Base-by-base conservation (phyloP, 129 eudicot genomes). In the Arctium lappa region DNA sequence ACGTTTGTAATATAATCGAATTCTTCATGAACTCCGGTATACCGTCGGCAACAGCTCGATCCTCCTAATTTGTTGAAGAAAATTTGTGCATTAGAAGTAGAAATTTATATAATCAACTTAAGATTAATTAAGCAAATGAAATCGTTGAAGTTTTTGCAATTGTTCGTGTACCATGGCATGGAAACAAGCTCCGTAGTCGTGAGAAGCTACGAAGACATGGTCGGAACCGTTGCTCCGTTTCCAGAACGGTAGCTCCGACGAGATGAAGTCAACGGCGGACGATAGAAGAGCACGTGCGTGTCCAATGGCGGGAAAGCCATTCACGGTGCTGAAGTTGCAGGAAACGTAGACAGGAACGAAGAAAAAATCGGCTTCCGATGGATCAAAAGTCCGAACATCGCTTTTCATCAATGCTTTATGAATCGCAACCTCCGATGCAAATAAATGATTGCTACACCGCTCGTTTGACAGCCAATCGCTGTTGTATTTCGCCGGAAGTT, bases 321-420 rank as follows among this genome's bases (percentile, higher is more conserved):
- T 93, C 18, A 91, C 88, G 12, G 91, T 89, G 95, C 97, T 91
- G 83, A 93, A 95, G 68, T 95, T 93, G 85, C 99, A 95, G 3
- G 99, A 87, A n/a, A 93, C 98, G 37, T 95, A 95, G 36, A 93
- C 99, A 0, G 99, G 99, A 12, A 93, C 98, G 82, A 91, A 95
- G 92, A 91, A 95, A 50, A 93, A 93, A 53, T 93, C 97, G 5
- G 99, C 99, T 22, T 91, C 91, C 66, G 69, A 70, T 4, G 98
- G 95, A 80, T 95, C 92, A 65, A 87, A 60, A 0, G 99, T 93
- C 15, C 97, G 81, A 1, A 88, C 78, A 8, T 88, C 85, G 85
- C 90, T 90, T 32, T 63, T 88, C 79, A 88, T 16, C 81, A 95
- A 75, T 1, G 95, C 91, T 72, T 71, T 78, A 79, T 95, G 99